Base-by-base conservation (phyloP, 345 rosid species). In the Brassica rapa region DNA sequence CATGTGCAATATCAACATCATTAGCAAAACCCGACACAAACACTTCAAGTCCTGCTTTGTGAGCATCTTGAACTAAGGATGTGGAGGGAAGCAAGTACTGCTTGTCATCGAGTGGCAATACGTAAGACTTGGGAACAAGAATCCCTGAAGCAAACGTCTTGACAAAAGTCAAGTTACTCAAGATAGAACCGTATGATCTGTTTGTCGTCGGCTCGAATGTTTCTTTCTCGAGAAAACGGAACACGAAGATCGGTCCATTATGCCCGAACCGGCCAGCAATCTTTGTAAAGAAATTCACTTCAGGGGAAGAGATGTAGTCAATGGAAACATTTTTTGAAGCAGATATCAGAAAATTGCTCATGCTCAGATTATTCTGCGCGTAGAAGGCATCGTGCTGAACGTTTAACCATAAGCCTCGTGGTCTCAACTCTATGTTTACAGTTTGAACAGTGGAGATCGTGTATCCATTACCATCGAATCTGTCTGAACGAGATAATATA, bases 91-190 rank as follows among this genome's bases (percentile, higher is more conserved):
- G 85, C 73, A 89, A 83, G 82, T 95, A 95, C 69, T 27, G 60
- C 61, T 1, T 71, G 15, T 10, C 30, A 66, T 85, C 89, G 15
- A 88, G 62, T 2, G 92, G 89, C 91, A 85, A 93, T 78, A 95
- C 81, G 80, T 89, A 91, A 79, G 66, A 3, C 90, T 95, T 95
- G 1, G 97, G 96, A 51, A 95, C 86, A 68, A 91, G 91, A 68
- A 95, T 89, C 79, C 92, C 98, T 23, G 98, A 87, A 72, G 99
- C 97, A 85, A 95, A 95, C 24, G 94, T 88, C 91, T 83, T 91
- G 82, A 93, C 85, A 72, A 83, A 88, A 3, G 94, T 84, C 29
- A 95, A 82, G 83, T 95, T 93, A 21, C 68, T 77, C 35, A 66
- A 69, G 33, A 93, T 88, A 71, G 89, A 83, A 27, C 82, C 87